These are phyloP conservation scores for Sabuloglossum arenarium DNA, from an alignment of 495 filamentous ascomycete genomes.

Conservation along the genomic window DNA sequence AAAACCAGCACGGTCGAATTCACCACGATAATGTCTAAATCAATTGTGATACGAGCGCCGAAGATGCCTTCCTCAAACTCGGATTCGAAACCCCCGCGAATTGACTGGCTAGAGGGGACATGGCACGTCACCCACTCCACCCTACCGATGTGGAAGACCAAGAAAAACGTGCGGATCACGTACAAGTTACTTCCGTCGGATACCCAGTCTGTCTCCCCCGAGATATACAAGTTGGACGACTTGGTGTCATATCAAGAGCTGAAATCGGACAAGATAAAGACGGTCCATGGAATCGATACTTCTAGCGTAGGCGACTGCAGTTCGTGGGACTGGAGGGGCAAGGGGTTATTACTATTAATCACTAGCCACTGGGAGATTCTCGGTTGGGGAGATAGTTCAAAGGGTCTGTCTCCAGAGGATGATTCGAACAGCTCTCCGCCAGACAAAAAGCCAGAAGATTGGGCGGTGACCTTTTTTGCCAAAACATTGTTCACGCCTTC, in stretches of 20 bases:
- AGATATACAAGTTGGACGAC: conserved; percentile 33
- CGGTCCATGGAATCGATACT: conserved; percentile 42
- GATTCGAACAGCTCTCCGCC: no score
- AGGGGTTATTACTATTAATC: conserved; percentile 41
- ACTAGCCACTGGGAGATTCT: conserved; percentile 53
- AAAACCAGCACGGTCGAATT: no score
- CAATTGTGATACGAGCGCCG: no score
- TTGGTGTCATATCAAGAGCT: conserved; percentile 39
- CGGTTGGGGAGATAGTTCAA: conserved; percentile 49
- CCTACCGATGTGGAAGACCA: conserved; percentile 50
- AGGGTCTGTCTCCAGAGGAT: no score
- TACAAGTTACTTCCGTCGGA: conserved; percentile 30
- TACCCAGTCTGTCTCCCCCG: conserved; percentile 7
- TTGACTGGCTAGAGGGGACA: no score
- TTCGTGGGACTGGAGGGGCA: conserved; percentile 52
- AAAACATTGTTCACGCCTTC: conserved; percentile 55
- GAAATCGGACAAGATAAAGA: conserved; percentile 25
- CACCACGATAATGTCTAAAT: no score
- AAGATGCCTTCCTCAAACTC: no score
- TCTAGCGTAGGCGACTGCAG: conserved; percentile 13
- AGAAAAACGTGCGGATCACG: conserved; percentile 55
- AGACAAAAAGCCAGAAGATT: no score
- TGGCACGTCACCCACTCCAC: conserved; percentile 64
- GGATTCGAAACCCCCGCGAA: no score
- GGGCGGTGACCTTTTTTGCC: conserved; percentile 57